Base-by-base conservation (phyloP, 768 basidiomycete genomes). In the Termitomyces sp. region DNA sequence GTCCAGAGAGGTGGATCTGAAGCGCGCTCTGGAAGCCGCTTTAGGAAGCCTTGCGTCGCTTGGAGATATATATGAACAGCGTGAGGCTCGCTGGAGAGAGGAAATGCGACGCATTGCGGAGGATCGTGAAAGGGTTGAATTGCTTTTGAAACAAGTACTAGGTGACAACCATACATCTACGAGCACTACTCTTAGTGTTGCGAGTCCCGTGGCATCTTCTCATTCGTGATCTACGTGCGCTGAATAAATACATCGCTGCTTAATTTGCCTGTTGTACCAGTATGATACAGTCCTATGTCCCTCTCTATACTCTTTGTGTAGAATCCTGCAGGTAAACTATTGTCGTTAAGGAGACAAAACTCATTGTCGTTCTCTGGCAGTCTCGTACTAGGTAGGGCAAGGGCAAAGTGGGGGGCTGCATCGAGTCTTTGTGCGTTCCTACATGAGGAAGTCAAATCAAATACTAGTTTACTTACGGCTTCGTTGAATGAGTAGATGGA, bases 31-130 rank as follows among this genome's bases (percentile, higher is more conserved):
- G 44, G 85, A 85, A 59, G 79, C 84, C 1, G 83, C 89, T 2
- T 61, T 91, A 48, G 83, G 81, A 1, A 88, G 88, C 61, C 76
- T 91, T 23, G 78, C 79, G 27, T 75, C 79, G 17, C 72, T 92
- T 52, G 79, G 83, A 34, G 68, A 72, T 34, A 83, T 91, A 34
- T 90, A 88, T 53, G 85, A 85, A 21, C 78, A 85, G 59, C 73
- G 88, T 17, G 88, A 87, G 65, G 76, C 78, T 47, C 74, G 89
- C 41, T 88, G 88, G 83, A 69, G 76, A 39, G 85, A 88, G 16
- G 89, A 89, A 70, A 84, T 90, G 79, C 68, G 76, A 25, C 74
- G 80, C 56, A 75, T 88, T 55, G 73, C 76, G 47, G 83, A 85
- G 28, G 90, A 92, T 55, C 74, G 87, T 14, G 85, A 88, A 63